Evolutionary conservation across 345 rosid species (phyloP).

Genomic region (Mallotus nudiflorus): DNA sequence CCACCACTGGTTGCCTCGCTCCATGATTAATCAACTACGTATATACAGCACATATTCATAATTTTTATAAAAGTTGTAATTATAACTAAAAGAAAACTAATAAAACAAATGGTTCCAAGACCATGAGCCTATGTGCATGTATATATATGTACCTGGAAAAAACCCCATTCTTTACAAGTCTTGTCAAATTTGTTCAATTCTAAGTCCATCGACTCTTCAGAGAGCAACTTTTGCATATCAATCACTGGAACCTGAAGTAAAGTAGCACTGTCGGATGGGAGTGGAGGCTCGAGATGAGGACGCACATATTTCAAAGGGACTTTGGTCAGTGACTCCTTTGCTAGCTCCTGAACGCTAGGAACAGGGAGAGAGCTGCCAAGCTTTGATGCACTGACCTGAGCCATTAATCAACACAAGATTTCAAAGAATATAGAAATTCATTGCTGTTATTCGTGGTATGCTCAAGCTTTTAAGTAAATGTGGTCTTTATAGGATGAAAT

Average conservation of each 20-base stretch:
- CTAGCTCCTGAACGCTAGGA: constrained; percentile 8
- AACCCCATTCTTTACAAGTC: constrained; percentile 21
- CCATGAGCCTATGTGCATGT: too few relatives aligned
- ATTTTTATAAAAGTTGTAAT: too few relatives aligned
- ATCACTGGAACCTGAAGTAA: not conserved
- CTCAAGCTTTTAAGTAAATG: not conserved
- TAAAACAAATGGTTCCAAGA: too few relatives aligned
- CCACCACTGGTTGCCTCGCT: not conserved
- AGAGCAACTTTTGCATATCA: constrained; percentile 4
- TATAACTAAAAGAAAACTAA: too few relatives aligned
- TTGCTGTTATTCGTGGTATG: too few relatives aligned
- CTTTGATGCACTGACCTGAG: not conserved
- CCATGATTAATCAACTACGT: not conserved
- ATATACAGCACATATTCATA: too few relatives aligned
- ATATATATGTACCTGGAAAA: constrained; percentile 16
- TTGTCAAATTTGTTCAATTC: constrained; percentile 9
- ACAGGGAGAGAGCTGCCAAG: constrained; percentile 18
- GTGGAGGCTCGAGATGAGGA: not conserved
- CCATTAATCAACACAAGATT: not conserved
- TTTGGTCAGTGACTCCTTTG: not conserved
- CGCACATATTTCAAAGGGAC: constrained; percentile 8
- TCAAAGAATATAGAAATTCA: too few relatives aligned
- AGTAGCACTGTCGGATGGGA: not conserved
- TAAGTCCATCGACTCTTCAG: not conserved
- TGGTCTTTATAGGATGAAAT: constrained; percentile 3